Base-by-base conservation (phyloP, 345 rosid species). In the Camelina laxa region DNA sequence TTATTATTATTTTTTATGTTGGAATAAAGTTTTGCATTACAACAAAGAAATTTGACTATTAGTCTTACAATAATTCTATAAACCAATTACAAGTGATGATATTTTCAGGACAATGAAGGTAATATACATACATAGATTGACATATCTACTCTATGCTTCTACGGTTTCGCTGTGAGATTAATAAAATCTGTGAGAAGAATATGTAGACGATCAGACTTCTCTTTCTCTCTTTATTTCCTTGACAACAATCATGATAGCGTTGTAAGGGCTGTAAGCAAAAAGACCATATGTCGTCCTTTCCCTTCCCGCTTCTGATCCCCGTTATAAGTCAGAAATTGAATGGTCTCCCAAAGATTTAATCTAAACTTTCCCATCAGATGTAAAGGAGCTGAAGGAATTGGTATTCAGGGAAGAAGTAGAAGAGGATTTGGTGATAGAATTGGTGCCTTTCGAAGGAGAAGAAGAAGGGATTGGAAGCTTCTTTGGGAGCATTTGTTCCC, bases 401-500 rank as follows among this genome's bases (percentile, higher is more conserved):
- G 78, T 51, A 72, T 75, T 80, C 19, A 75, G 31, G 1, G 73
- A 47, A 19, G 82, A 70, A 9, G 81, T 59, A 2, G 88, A 77
- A 65, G 85, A 78, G 0, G 89, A 88, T 60, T 70, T 80, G 36
- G 78, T 65, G 36, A 88, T 57, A 9, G 89, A 85, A 72, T 94
- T 90, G 51, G 98, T 94, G 55, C 97, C 96, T 76, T 81, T 89
- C 2, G 98, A 94, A 44, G 98, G 98, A 74, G 97, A 71, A 21
- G 98, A 94, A 39, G 85, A 79, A 69, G 90, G 90, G 55, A 84
- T 12, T 0, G 95, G 96, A 15, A 90, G 81, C 84, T 88, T 91
- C 85, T 88, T 94, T 33, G 98, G 97, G 72, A 94, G 73, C 96
- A 90, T 94, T 79, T 94, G 91, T 35, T 88, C 86, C 90, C 90